A percentile compares a stretch with the other conserved stretches of the same genome.
These are phyloP conservation scores for Salvia rosmarinus DNA, from an alignment of 257 asterid genomes.

Conservation along the genomic window DNA sequence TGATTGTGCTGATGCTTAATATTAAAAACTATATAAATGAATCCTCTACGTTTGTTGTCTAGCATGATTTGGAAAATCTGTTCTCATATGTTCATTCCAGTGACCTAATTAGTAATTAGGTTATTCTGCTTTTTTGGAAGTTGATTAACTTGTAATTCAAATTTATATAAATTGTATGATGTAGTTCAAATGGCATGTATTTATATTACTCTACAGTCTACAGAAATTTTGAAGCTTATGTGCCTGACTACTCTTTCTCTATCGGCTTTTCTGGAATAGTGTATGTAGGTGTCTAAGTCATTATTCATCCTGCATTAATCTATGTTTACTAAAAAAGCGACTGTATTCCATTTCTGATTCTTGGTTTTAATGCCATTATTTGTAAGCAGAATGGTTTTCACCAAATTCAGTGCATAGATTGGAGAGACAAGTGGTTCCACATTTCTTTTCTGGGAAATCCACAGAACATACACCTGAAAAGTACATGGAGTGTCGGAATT, in stretches of 20 bases:
- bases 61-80: conserved; percentile 3
- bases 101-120: conserved; percentile 7
- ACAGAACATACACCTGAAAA: conserved; percentile 88
- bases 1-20: neutral
- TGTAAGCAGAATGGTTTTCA: conserved; percentile 90
- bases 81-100: neutral
- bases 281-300: neutral
- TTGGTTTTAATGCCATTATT: conserved; percentile 24
- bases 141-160: conserved; percentile 3
- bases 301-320: conserved; percentile 7
- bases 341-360: conserved; percentile 18
- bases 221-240: conserved; percentile 19
- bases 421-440: conserved; percentile 99
- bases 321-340: neutral
- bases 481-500: conserved; percentile 89
- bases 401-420: conserved; percentile 92
- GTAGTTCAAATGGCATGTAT: conserved; percentile 16
- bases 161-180: neutral
- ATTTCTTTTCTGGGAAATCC: conserved; percentile 89
- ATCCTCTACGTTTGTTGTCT: neutral
- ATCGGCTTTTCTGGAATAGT: neutral
- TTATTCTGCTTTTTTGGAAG: neutral
- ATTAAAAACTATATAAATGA: neutral
- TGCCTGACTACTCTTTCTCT: conserved; percentile 11
- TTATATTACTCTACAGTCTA: neutral